Percentiles rank a stretch among this genome's conserved stretches.
These are phyloP conservation scores for Rhynchosporium graminicola DNA, from an alignment of 2,329 filamentous ascomycete genomes.

Conservation along the genomic window DNA sequence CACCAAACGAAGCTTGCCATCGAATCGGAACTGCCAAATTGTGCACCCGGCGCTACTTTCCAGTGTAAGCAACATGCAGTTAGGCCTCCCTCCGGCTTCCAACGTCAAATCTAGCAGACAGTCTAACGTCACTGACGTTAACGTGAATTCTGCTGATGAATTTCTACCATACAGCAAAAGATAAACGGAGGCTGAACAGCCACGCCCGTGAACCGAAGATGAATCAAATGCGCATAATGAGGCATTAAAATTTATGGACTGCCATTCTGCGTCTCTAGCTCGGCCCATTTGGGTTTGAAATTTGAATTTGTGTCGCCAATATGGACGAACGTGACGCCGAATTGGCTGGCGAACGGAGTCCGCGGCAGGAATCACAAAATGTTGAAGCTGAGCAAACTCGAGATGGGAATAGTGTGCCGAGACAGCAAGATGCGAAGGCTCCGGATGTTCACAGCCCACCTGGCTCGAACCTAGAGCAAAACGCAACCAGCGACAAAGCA, in stretches of 20 bases:
- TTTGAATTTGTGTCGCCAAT: not conserved
- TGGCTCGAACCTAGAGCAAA: conserved; percentile 19
- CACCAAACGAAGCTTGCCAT: not conserved
- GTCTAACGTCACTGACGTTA: not conserved
- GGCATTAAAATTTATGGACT: not conserved
- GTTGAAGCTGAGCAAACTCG: not conserved
- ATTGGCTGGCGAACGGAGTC: not conserved
- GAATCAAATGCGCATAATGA: too few relatives aligned
- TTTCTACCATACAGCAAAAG: too few relatives aligned
- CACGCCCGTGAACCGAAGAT: too few relatives aligned
- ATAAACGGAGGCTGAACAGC: too few relatives aligned
- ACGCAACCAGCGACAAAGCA: conserved; percentile 16
- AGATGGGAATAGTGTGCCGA: not conserved
- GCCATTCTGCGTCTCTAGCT: not conserved
- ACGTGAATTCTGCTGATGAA: not conserved
- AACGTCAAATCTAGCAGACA: not conserved
- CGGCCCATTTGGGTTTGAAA: not conserved
- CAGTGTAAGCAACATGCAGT: conserved; percentile 1
- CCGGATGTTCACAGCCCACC: not conserved
- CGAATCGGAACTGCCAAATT: too few relatives aligned
- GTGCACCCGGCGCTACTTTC: not conserved
- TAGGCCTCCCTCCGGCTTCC: not conserved
- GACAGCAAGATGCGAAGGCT: conserved; percentile 4
- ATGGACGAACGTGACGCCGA: conserved; percentile 7
- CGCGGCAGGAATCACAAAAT: not conserved